A percentile compares a stretch with the other conserved stretches of the same genome.
Evolutionary conservation across 345 rosid genomes (phyloP).

Genomic region (Erucastrum elatum): DNA sequence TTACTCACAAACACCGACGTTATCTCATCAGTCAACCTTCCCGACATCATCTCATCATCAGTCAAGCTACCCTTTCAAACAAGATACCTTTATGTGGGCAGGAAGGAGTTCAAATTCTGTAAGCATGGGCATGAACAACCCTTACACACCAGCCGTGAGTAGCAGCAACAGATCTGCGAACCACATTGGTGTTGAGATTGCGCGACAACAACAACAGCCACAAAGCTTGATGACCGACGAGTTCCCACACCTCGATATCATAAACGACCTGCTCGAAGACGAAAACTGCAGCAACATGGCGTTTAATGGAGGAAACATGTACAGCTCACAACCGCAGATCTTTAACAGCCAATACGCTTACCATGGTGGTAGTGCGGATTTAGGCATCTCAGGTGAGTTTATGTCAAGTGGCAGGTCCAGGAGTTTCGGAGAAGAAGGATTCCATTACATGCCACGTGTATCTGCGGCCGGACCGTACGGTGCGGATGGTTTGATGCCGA

Average conservation of each 20-base stretch:
- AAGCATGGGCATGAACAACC: constrained; percentile 26
- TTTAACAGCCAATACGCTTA: constrained; percentile 63
- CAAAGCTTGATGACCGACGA: constrained; percentile 66
- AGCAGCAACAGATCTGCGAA: constrained; percentile 33
- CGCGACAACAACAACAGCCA: constrained; percentile 44
- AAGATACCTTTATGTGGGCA: constrained; percentile 44
- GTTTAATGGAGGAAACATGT: constrained; percentile 39
- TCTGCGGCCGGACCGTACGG: constrained; percentile 6
- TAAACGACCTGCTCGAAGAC: constrained; percentile 93
- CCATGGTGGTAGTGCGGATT: constrained; percentile 41
- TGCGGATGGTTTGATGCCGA: constrained; percentile 31
- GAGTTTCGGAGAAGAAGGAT: constrained; percentile 59
- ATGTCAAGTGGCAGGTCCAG: constrained; percentile 52
- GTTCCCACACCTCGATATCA: constrained; percentile 95
- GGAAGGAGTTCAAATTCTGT: constrained; percentile 41
- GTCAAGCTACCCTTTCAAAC: constrained; percentile 55
- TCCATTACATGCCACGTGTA: constrained; percentile 38
- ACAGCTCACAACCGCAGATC: constrained; percentile 38
- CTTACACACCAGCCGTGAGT: constrained; percentile 3
- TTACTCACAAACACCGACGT: constrained; percentile 46
- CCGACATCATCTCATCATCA: constrained; percentile 14
- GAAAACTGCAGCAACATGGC: constrained; percentile 51
- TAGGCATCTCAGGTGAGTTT: constrained; percentile 52
- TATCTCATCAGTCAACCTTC: constrained; percentile 52
- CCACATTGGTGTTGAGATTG: constrained; percentile 38